Conservation (phyloP, 805 yeast species). For the Pichia nanzhaoensis region DNA sequence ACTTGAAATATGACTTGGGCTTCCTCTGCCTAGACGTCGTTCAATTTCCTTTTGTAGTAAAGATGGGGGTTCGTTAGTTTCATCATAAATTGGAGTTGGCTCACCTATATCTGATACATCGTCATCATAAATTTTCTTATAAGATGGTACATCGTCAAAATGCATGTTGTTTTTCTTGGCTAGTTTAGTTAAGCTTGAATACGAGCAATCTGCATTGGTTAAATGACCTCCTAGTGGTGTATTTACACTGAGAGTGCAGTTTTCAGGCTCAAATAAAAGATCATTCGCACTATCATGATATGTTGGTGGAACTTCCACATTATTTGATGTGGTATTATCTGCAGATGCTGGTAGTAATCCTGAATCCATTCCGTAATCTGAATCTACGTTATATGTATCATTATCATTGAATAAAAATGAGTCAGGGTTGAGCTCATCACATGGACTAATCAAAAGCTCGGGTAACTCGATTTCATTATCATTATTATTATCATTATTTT, state of each 20-base stretch:
- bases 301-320: constrained; percentile 17
- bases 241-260: neutral
- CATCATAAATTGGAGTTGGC: constrained; percentile 25
- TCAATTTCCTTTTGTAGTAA: too few species aligned
- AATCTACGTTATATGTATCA: neutral
- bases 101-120: constrained; percentile 18
- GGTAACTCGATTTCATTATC: neutral
- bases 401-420: constrained; percentile 11
- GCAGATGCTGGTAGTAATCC: neutral
- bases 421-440: constrained; percentile 9
- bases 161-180: neutral
- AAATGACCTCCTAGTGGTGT: too few species aligned
- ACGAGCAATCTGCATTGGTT: neutral
- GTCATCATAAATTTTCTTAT: constrained; percentile 24
- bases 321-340: neutral
- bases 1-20: neutral
- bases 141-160: constrained; percentile 22
- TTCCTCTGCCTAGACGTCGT: too few species aligned
- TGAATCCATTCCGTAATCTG: neutral
- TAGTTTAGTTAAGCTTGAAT: neutral
- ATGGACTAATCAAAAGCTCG: constrained; percentile 6
- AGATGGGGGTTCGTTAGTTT: neutral
- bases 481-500: neutral
- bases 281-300: constrained; percentile 21
- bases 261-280: constrained; percentile 16